Conservation (phyloP, 352 stramenopile genomes). For the Globisporangium radiosum region DNA sequence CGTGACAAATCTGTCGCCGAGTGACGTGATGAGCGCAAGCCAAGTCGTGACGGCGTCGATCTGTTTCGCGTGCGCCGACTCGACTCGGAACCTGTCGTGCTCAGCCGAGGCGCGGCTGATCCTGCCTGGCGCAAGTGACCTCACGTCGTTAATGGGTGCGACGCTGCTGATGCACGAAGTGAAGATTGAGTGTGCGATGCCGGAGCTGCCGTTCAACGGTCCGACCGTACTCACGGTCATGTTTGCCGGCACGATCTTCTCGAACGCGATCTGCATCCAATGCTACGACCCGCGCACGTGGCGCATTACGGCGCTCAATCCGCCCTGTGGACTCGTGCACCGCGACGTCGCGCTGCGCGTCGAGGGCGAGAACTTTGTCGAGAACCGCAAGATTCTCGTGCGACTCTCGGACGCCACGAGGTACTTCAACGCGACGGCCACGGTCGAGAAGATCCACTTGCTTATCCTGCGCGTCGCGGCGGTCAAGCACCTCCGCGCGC, state of each 20-base stretch:
- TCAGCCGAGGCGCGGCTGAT: slow-evolving; percentile 28
- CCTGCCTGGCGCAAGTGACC: slow-evolving; percentile 16
- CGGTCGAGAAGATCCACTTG: slow-evolving; percentile 41
- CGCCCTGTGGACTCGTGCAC: slow-evolving; percentile 36
- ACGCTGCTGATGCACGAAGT: slow-evolving; percentile 14
- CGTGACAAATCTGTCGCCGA: not conserved
- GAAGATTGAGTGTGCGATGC: slow-evolving; percentile 51
- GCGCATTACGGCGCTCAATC: slow-evolving; percentile 32
- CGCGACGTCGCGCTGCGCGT: slow-evolving; percentile 28
- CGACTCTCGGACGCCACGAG: slow-evolving; percentile 39
- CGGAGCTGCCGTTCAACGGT: slow-evolving; percentile 43
- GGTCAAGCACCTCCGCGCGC: slow-evolving; percentile 33
- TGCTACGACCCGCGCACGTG: slow-evolving; percentile 63
- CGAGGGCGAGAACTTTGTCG: slow-evolving; percentile 55
- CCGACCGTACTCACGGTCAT: slow-evolving; percentile 36
- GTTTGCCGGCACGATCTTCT: slow-evolving; percentile 48
- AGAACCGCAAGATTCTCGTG: slow-evolving; percentile 55
- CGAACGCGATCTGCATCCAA: slow-evolving; percentile 56
- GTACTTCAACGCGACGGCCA: slow-evolving; percentile 26
- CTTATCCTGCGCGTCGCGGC: slow-evolving; percentile 42
- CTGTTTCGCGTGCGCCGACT: slow-evolving; percentile 41
- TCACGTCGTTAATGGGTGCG: slow-evolving; percentile 9
- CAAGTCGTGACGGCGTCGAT: slow-evolving; percentile 19
- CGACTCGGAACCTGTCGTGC: slow-evolving; percentile 26
- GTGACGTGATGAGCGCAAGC: not conserved